Base-by-base conservation (phyloP, 768 basidiomycete species). In the Kwoniella pini region DNA sequence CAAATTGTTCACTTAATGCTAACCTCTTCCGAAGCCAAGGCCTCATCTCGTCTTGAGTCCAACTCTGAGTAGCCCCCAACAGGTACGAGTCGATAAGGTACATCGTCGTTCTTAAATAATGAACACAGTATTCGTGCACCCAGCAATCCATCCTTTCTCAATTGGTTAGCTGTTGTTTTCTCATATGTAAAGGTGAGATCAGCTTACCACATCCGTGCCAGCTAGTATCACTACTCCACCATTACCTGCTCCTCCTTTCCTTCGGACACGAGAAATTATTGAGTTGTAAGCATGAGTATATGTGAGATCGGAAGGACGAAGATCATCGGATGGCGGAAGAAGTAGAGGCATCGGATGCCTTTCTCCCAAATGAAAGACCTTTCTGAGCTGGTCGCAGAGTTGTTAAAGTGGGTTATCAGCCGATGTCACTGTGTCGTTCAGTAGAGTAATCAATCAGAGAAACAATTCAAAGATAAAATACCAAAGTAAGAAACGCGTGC, bases 51-150 rank as follows among this genome's bases (percentile, higher is more conserved):
- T 67, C 87, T 81, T 2, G 77, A 77, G 65, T 88, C 85, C 10
- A 97, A 79, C 64, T 92, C 90, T 11, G 85, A 82, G 60, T 89
- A 87, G 1, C 92, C 91, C 13, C 90, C 87, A 0, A 97, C 87
- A 30, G 96, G 96, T 36, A 91, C 87, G 53, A 91, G 85, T 46
- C 90, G 84, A 79, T 97, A 89, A 77, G 88, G 87, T 40, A 98
- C 85, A 69, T 95, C 92, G 82, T 99, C 96, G 69, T 94, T 90
- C 69, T 86, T 88, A 80, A 99, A 86, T 17, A 99, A 81, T 31
- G 87, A 87, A 11, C 88, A 87, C 44, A 98, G 84, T 85, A 98
- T 95, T 44, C 87, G 85, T 4, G 90, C 87, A 10, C 92, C 92
- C 75, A 91, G 93, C 5, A 97, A 81, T 4, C 90, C 90, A 80